Percentiles rank a stretch among this genome's conserved stretches.
phyloP scores from a whole-genome alignment of 2,329 filamentous ascomycete species.

The Waltergamsia citrina region DNA sequence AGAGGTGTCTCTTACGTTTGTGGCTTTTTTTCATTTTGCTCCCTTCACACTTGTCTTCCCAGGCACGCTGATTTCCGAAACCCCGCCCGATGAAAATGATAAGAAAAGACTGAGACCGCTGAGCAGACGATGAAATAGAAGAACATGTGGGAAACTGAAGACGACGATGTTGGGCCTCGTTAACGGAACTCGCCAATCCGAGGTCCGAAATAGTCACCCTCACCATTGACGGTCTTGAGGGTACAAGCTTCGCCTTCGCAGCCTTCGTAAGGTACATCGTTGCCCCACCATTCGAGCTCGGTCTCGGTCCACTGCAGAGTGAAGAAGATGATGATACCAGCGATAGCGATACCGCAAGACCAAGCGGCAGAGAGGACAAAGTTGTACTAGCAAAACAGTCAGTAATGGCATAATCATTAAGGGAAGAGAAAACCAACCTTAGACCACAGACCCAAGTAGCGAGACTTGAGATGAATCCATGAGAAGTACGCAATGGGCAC shows the following conservation, averaged over 20 bases:
- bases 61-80: too few relatives aligned
- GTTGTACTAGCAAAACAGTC: constrained; percentile 29
- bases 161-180: too few relatives aligned
- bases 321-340: constrained; percentile 45
- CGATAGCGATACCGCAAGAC: constrained; percentile 38
- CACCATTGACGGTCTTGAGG: constrained; percentile 18
- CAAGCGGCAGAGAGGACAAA: constrained; percentile 43
- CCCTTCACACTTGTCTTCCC: too few relatives aligned
- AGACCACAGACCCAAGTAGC: constrained; percentile 40
- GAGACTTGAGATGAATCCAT: constrained; percentile 40
- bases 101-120: too few relatives aligned
- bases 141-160: too few relatives aligned
- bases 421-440: constrained; percentile 24
- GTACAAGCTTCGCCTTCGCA: constrained; percentile 31
- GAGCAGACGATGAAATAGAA: too few relatives aligned
- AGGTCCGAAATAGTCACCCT: constrained; percentile 28
- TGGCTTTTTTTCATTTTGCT: too few relatives aligned
- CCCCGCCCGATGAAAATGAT: too few relatives aligned
- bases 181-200: constrained; percentile 24
- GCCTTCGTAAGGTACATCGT: constrained; percentile 27
- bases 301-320: constrained; percentile 33
- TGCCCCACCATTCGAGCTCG: constrained; percentile 39
- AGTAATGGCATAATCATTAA: too few relatives aligned
- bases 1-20: too few relatives aligned
- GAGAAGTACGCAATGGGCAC: constrained; percentile 42